Evolutionary conservation across 2,329 filamentous ascomycete genomes (phyloP), one percentile per base, ranked within the genome.

Genomic region (Dactylella cylindrospora): DNA sequence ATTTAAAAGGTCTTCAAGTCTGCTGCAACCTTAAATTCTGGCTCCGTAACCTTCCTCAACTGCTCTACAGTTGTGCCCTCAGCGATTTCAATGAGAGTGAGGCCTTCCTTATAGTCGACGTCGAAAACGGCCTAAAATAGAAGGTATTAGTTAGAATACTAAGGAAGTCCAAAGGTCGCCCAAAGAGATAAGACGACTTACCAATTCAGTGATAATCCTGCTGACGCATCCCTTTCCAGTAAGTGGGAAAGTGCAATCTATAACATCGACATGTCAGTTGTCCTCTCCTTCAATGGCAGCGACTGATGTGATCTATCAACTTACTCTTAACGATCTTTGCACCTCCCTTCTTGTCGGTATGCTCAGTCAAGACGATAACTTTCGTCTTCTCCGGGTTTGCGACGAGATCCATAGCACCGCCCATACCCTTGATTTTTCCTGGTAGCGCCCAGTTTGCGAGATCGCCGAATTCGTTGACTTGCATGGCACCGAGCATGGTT

Each of bases 381-480:
- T 85, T 86, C 66, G 84, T 87, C 68, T 79, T 77, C 67, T 84
- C 81, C 0, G 84, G 84, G 72, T 86, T 86, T 29, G 81, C 83
- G 8, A 87, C 83, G 5, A 87, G 74, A 70, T 87, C 84, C 84
- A 87, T 87, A 13, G 84, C 84, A 22, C 84, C 84, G 62, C 88
- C 88, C 84, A 94, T 93, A 13, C 88, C 88, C 78, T 93, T 93
- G 74, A 90, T 82, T 73, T 91, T 93, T 19, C 88, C 88, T 0
- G 88, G 88, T 65, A 94, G 86, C 85, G 93, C 93, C 77, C 88
- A 94, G 74, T 93, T 93, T 38, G 88, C 88, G 47, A 94, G 74
- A 70, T 94, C 88, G 20, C 88, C 88, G 2, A 80, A 77, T 0
- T 86, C 86, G 66, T 82, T 85, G 17, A 93, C 88, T 75, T 94